phyloP scores from a whole-genome alignment of 1,284 basidiomycete genomes.

The Agaricales sp. region DNA sequence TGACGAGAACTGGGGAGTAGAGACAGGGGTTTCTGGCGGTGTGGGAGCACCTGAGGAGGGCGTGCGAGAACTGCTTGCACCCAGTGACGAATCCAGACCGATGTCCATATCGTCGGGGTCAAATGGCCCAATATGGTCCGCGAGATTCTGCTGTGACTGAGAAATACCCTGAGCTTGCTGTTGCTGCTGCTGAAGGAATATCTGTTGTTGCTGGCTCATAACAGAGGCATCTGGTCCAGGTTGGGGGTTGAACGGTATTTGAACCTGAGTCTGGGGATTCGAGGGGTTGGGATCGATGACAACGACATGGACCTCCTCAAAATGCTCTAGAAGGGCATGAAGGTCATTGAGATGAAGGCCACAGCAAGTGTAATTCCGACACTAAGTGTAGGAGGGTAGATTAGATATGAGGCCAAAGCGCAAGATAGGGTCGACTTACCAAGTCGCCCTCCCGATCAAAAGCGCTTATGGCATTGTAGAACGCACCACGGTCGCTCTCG shows the following conservation, averaged over 20 bases:
- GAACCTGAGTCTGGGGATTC: conserved; percentile 31
- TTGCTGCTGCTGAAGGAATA: conserved; percentile 12
- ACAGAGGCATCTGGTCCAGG: conserved; percentile 14
- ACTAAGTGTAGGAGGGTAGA: conserved; percentile 26
- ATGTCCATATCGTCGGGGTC: conserved; percentile 78
- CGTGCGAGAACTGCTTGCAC: not conserved
- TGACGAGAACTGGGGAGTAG: conserved; percentile 28
- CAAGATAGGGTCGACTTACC: conserved; percentile 26
- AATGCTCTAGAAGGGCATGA: conserved; percentile 80
- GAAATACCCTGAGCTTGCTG: conserved; percentile 17
- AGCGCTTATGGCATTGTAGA: conserved; percentile 57
- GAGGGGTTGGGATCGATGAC: conserved; percentile 44
- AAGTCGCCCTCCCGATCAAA: conserved; percentile 63
- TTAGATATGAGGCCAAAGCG: conserved; percentile 1
- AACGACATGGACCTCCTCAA: conserved; percentile 76
- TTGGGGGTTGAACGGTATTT: conserved; percentile 34
- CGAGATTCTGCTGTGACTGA: conserved; percentile 15
- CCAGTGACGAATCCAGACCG: conserved; percentile 22
- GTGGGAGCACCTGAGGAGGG: conserved; percentile 18
- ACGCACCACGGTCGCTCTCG: conserved; percentile 49
- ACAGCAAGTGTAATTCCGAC: conserved; percentile 79
- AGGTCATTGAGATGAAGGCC: conserved; percentile 71
- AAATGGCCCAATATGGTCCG: conserved; percentile 24
- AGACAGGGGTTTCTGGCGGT: conserved; percentile 40
- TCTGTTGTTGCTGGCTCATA: conserved; percentile 16